Evolutionary conservation across 345 rosid genomes (phyloP).

Genomic region (Boechera stricta): DNA sequence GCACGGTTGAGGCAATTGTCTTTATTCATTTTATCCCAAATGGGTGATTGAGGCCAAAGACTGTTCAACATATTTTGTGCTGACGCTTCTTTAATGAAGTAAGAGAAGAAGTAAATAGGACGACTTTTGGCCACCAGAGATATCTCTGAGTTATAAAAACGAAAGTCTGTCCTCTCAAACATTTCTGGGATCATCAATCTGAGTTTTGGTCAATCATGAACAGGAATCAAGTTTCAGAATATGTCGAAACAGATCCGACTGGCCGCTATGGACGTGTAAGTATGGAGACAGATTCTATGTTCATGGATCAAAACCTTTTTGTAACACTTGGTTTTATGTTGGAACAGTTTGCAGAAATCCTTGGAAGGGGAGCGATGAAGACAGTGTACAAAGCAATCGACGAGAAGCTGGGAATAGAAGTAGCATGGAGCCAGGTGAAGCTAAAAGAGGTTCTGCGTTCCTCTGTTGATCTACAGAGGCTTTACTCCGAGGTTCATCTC

Average conservation of each 20-base stretch:
- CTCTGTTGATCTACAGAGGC: slow-evolving; percentile 75
- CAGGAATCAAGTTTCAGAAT: slow-evolving; percentile 43
- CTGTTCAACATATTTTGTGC: slow-evolving; percentile 42
- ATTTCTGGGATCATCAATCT: slow-evolving; percentile 37
- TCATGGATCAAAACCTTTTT: slow-evolving; percentile 13
- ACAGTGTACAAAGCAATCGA: slow-evolving; percentile 85
- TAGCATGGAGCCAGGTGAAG: slow-evolving; percentile 82
- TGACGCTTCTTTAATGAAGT: slow-evolving; percentile 35
- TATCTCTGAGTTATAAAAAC: slow-evolving; percentile 10
- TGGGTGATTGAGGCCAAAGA: slow-evolving; percentile 37
- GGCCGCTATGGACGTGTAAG: slow-evolving; percentile 97
- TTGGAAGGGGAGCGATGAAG: slow-evolving; percentile 87
- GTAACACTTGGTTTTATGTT: slow-evolving; percentile 37
- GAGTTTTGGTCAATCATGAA: slow-evolving; percentile 46
- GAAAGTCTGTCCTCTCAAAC: slow-evolving; percentile 13
- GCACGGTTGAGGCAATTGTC: slow-evolving; percentile 33
- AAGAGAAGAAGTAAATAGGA: slow-evolving; percentile 18
- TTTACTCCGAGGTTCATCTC: slow-evolving; percentile 88
- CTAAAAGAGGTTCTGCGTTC: slow-evolving; percentile 63
- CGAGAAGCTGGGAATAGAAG: slow-evolving; percentile 75
- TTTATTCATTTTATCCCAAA: slow-evolving; percentile 30
- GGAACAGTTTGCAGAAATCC: slow-evolving; percentile 63
- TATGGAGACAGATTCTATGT: slow-evolving; percentile 24
- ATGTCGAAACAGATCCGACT: slow-evolving; percentile 86
- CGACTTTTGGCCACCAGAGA: slow-evolving; percentile 32